Base-by-base conservation (phyloP, 2,329 filamentous ascomycete species). In the Fusarium clavum region DNA sequence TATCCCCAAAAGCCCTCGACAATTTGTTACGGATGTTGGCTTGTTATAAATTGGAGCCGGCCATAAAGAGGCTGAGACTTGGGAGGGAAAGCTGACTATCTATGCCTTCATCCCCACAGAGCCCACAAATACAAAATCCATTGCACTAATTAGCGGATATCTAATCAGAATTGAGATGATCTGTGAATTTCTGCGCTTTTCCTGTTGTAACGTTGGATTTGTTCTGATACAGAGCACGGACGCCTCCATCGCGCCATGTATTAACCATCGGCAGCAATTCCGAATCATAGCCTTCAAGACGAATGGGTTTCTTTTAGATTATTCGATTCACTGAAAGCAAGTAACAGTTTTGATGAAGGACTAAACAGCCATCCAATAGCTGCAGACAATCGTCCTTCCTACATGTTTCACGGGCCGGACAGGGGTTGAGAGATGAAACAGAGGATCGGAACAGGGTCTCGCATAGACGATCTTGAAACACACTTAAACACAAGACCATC, bases 381-480 rank as follows among this genome's bases (percentile, higher is more conserved):
- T 8, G 8, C 12, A 9, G 14, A 16, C 3, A 40, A 11, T 20
- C n/a, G 18, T 56, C 14, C 10, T 49, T 29, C n/a, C 6, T 44
- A 43, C n/a, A 22, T 44, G 61, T 61, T 61, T 66, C 54, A 45
- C 34, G 13, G 27, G 16, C 24, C 22, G 51, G 32, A 40, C 55
- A 69, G 48, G 65, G 54, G 30, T 9, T 12, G 22, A 51, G 34
- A 49, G 53, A 52, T 60, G 63, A 67, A 67, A 69, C 56, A 48
- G 65, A 65, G 61, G 66, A 69, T 70, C 45, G 44, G 20, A 24
- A 24, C 48, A 67, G 41, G 57, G 64, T n/a, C 38, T 25, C 53
- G 66, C 65, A 64, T 68, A 48, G 64, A 68, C 40, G 57, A 64
- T 46, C 61, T 67, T 69, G 60, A 69, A 69, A 68, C 65, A 49